Conservation (phyloP, 2,329 filamentous ascomycete species). For the Pseudocercospora cruenta region DNA sequence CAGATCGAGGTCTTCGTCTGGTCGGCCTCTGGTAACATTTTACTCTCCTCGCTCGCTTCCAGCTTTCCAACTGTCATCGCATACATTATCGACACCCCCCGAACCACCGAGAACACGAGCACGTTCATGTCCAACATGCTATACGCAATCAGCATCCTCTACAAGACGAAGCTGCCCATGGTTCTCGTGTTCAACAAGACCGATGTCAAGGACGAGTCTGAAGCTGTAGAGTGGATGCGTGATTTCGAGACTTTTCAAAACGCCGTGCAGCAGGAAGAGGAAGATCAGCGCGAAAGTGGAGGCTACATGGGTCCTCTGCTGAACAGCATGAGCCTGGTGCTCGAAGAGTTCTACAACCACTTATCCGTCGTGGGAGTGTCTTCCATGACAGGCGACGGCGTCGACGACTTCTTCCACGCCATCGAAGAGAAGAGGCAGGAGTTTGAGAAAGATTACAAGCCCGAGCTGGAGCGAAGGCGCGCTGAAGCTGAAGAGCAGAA, state of each 20-base stretch:
- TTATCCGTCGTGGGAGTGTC: constrained; percentile 91
- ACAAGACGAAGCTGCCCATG: constrained; percentile 98
- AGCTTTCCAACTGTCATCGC: constrained; percentile 96
- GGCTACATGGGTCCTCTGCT: constrained; percentile 96
- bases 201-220: constrained; percentile 87
- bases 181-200: constrained; percentile 99
- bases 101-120: constrained; percentile 87
- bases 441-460: constrained; percentile 82
- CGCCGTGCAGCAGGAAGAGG: constrained; percentile 79
- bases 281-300: constrained; percentile 72
- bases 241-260: constrained; percentile 96
- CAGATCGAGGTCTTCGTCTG: constrained; percentile 99
- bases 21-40: constrained; percentile 92
- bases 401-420: constrained; percentile 91
- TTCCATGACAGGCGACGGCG: constrained; percentile 85
- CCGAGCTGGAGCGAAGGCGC: constrained; percentile 80
- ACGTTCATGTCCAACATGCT: constrained; percentile 99
- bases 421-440: constrained; percentile 85
- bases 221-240: constrained; percentile 98
- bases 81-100: constrained; percentile 95
- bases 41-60: constrained; percentile 88
- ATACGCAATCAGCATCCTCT: constrained; percentile 96
- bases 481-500: constrained; percentile 77
- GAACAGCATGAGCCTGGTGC: constrained; percentile 96
- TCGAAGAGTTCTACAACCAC: constrained; percentile 97